These are phyloP conservation scores for Alternaria gansuensis DNA, from an alignment of 2,329 filamentous ascomycete genomes.

Conservation along the genomic window DNA sequence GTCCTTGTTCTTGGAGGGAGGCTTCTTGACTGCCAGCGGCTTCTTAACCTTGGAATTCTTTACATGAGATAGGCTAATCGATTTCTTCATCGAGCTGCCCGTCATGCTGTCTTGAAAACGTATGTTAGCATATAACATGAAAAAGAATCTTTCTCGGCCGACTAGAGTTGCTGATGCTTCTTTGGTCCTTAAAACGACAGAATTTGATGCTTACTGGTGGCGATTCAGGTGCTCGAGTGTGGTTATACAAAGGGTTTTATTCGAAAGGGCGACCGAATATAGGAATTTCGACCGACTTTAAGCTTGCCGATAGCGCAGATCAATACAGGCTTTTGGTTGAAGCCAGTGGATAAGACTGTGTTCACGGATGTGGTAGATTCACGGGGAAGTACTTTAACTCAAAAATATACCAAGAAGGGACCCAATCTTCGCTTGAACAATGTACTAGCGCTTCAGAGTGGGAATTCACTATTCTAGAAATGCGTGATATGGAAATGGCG, in stretches of 20 bases:
- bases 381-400: neutral
- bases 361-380: neutral
- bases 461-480: neutral
- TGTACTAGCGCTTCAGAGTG: neutral
- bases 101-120: neutral
- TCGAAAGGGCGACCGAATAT: too few species aligned
- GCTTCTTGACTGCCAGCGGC: neutral
- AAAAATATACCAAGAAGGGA: neutral
- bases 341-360: neutral
- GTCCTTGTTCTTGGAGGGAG: constrained; percentile 3
- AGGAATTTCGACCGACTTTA: too few species aligned
- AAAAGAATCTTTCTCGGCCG: neutral
- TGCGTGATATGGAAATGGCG: neutral
- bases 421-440: neutral
- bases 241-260: neutral
- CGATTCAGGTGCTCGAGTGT: neutral
- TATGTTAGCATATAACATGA: neutral
- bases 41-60: neutral
- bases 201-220: neutral
- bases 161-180: accelerated
- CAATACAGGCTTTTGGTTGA: too few species aligned
- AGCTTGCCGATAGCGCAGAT: too few species aligned
- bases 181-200: too few species aligned
- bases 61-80: neutral
- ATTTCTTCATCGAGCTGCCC: neutral